These are phyloP conservation scores for Sclerotinia spermophila DNA, from an alignment of 2,329 filamentous ascomycete species.

Conservation along the genomic window DNA sequence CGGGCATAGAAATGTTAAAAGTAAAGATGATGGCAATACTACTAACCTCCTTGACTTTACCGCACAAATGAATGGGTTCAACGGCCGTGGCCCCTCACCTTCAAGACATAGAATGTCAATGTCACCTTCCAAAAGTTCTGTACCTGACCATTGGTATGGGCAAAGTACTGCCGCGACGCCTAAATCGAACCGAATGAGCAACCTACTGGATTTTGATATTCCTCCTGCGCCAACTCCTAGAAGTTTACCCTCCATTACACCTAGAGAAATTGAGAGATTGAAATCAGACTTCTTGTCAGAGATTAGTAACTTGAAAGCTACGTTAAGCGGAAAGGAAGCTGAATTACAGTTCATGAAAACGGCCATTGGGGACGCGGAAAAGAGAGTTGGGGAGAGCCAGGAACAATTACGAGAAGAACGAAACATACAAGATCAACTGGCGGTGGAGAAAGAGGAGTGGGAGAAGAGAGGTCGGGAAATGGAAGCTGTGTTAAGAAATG, in stretches of 20 bases:
- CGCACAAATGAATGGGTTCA: slow-evolving; percentile 63
- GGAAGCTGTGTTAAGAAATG: slow-evolving; percentile 72
- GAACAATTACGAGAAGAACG: slow-evolving; percentile 80
- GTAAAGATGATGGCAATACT: slow-evolving; percentile 49
- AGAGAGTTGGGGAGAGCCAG: slow-evolving; percentile 80
- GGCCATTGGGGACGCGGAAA: slow-evolving; percentile 85
- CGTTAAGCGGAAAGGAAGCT: slow-evolving; percentile 86
- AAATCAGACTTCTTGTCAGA: slow-evolving; percentile 90
- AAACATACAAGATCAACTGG: slow-evolving; percentile 64
- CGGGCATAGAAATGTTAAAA: slow-evolving; percentile 35
- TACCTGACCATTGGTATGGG: slow-evolving; percentile 26
- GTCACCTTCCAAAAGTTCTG: slow-evolving; percentile 44
- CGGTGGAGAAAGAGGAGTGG: slow-evolving; percentile 76
- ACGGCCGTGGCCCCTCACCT: slow-evolving; percentile 46
- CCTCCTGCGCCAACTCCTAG: slow-evolving; percentile 90
- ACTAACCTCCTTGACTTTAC: slow-evolving; percentile 86
- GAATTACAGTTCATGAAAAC: slow-evolving; percentile 84
- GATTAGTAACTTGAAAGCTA: slow-evolving; percentile 90
- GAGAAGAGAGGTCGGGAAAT: slow-evolving; percentile 82
- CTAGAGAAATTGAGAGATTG: slow-evolving; percentile 85
- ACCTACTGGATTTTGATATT: slow-evolving; percentile 85
- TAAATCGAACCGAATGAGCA: slow-evolving; percentile 48
- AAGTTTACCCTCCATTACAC: slow-evolving; percentile 85
- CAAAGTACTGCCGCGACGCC: slow-evolving; percentile 26
- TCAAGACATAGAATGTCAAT: slow-evolving; percentile 46